Base-by-base conservation (phyloP, 495 filamentous ascomycete species). In the Cryomyces minteri region DNA sequence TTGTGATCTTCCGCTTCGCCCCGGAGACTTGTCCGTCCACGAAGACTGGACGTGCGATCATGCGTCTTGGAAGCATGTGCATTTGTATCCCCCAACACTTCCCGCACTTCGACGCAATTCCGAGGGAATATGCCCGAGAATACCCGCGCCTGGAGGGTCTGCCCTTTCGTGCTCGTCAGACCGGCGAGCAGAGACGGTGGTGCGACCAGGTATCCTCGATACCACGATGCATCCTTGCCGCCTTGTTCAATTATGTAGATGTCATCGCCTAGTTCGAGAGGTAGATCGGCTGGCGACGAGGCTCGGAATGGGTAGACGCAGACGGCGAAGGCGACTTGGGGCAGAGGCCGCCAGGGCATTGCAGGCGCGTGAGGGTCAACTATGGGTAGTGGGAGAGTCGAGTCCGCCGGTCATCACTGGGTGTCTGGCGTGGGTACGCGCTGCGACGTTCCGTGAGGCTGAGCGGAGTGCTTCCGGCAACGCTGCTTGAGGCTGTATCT, bases 171-270 rank as follows among this genome's bases (percentile, higher is more conserved):
- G 57, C 80, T 86, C 5, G 92, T 96, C 53, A 98, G 69, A 33
- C 88, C 92, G 12, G 90, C 84, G 42, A 96, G 74, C 51, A 98
- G 66, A 40, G 84, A 93, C 5, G 92, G 92, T 6, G 90, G 90
- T 55, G 88, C 84, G 47, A 96, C 79, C 40, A 98, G 72, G 64
- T 98, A 98, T 37, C 90, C 90, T 11, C 90, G 79, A 56, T 83
- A 87, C 92, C 92, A 98, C 55, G 84, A 72, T 50, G 79, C 82
- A 62, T 92, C 73, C 25, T 60, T 62, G 4, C 87, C 88, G n/a
- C 80, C 79, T 62, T 94, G 84, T 65, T 98, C 90, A 57, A 98
- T 94, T 46, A 98, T 93, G 63, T 98, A 98, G 43, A 98, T 69
- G 62, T 96, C 90, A 70, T 98, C 90, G 57, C 90, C 90, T 30